Evolutionary conservation across 768 basidiomycete genomes (phyloP).

Genomic region (Kwoniella mangroviensis): DNA sequence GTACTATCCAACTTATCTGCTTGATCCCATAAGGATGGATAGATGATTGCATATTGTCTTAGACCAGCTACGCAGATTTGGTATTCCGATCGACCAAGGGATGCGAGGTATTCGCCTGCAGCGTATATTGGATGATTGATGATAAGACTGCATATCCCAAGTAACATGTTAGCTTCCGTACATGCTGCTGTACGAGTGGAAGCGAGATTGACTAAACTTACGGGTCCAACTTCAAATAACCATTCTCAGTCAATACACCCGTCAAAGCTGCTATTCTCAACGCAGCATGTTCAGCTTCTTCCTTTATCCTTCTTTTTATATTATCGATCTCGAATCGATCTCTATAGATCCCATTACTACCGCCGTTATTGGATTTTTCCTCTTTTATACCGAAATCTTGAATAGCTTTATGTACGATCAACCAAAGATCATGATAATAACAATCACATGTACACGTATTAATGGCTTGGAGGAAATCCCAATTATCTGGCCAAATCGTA

Average conservation of each 20-base stretch:
- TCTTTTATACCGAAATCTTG: conserved; percentile 85
- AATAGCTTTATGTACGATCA: conserved; percentile 77
- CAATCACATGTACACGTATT: conserved; percentile 62
- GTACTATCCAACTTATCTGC: conserved; percentile 66
- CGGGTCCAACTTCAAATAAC: conserved; percentile 67
- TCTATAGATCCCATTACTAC: conserved; percentile 62
- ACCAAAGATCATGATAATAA: conserved; percentile 91
- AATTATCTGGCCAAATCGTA: conserved; percentile 76
- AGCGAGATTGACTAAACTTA: conserved; percentile 14
- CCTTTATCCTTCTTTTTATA: conserved; percentile 32
- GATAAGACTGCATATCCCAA: conserved; percentile 66
- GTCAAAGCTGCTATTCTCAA: conserved; percentile 86
- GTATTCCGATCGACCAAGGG: conserved; percentile 80
- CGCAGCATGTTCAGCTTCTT: conserved; percentile 83
- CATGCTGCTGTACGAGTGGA: too few species aligned
- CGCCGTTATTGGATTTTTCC: conserved; percentile 58
- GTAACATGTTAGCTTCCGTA: background rate
- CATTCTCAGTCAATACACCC: conserved; percentile 81
- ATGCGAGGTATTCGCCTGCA: conserved; percentile 79
- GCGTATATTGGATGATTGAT: conserved; percentile 86
- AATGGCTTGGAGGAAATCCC: conserved; percentile 86
- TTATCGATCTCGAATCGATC: conserved; percentile 67
- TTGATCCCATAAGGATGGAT: conserved; percentile 78
- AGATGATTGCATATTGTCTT: conserved; percentile 72
- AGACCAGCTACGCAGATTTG: conserved; percentile 81